Conservation (phyloP, 2,329 filamentous ascomycete species). For the Penicillium sp. region DNA sequence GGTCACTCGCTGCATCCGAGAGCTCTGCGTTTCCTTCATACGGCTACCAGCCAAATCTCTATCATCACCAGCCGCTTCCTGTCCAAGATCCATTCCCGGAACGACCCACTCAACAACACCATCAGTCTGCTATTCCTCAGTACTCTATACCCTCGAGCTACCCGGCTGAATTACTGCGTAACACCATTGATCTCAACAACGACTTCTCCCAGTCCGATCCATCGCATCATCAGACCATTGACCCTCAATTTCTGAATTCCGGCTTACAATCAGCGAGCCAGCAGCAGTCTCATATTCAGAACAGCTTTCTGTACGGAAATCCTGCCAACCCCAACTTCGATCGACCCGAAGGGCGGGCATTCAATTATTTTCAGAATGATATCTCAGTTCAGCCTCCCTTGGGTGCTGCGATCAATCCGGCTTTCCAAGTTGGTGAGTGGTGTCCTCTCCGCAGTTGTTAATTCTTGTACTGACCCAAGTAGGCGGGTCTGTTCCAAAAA, state of each 20-base stretch:
- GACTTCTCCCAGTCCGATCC: conserved; percentile 27
- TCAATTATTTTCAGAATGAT: conserved; percentile 30
- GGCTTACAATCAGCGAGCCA: conserved; percentile 25
- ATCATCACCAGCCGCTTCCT: conserved; percentile 27
- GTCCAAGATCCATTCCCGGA: conserved; percentile 16
- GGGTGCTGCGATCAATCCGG: background rate
- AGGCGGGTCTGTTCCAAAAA: background rate
- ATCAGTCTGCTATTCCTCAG: conserved; percentile 14
- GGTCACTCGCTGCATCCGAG: conserved; percentile 28
- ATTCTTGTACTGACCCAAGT: background rate
- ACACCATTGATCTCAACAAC: conserved; percentile 31
- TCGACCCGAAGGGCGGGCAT: conserved; percentile 25
- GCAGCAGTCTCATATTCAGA: conserved; percentile 23
- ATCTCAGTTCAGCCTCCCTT: conserved; percentile 24
- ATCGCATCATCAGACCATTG: conserved; percentile 38
- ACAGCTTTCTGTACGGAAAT: conserved; percentile 29
- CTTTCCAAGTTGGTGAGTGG: background rate
- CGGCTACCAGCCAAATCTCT: conserved; percentile 34
- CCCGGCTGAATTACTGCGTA: conserved; percentile 24
- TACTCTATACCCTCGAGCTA: conserved; percentile 25
- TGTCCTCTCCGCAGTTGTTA: background rate
- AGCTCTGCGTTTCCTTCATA: conserved; percentile 35
- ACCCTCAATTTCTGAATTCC: conserved; percentile 40
- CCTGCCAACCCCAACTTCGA: conserved; percentile 28
- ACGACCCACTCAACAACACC: conserved; percentile 17